Base-by-base conservation (phyloP, 371 early-diverging fungal species). In the Lichtheimia corymbifera region DNA sequence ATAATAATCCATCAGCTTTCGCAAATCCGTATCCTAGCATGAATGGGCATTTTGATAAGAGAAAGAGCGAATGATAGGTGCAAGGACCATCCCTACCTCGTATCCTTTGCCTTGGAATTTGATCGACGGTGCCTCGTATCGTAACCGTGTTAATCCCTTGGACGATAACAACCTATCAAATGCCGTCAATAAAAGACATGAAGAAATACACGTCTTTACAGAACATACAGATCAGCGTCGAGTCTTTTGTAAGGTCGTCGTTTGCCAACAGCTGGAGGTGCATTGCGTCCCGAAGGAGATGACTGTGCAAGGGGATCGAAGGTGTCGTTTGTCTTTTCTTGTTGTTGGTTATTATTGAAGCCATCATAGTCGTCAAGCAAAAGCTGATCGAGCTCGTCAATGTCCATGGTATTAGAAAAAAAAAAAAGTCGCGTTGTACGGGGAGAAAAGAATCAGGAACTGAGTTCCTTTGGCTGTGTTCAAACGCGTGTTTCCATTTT, bases 1-100 rank as follows among this genome's bases (percentile, higher is more conserved):
- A 59, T 85, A 87, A 54, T 77, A 80, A 0, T 71, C 65, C 66
- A 87, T 77, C 3, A 87, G 49, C 27, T 71, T 71, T 7, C 64
- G 59, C 50, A 87, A 64, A 57, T 87, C 79, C 5, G 66, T 50
- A 42, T 64, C 71, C 76, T 76, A 44, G 7, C 13, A 20, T 11
- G 2, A 49, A 42, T 22, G 7, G 30, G 25, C 24, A 2, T 40
- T 45, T 20, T 12, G 17, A 42, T 22, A 41, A 25, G 18, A n/a
- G 5, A 25, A 11, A n/a, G 5, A 20, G 18, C 15, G 15, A 0
- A 24, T 20, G n/a, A 35, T 17, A 50, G 12, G 52, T 15, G 15
- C 18, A 53, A 45, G 50, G 12, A 55, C 35, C 5, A 9, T 4
- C 13, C 13, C 30, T 62, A 67, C 77, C 58, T 75, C 79, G 24